A percentile compares a stretch with the other conserved stretches of the same genome.
phyloP scores from a whole-genome alignment of 1,284 basidiomycete species.

The Farysia itapuensis region DNA sequence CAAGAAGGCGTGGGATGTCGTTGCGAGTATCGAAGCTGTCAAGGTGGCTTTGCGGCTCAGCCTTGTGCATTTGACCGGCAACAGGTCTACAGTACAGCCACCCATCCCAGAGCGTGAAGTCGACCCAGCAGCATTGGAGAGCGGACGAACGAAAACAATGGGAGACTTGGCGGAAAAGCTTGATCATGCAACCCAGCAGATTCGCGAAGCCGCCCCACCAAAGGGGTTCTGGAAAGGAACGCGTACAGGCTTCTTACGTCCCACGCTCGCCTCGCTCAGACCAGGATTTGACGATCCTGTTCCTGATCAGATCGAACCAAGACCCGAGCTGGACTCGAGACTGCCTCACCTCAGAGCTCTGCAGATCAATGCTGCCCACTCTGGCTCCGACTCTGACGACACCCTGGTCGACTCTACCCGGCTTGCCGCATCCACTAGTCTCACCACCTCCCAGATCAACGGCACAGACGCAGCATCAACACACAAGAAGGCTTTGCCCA shows the following conservation, averaged over 20 bases:
- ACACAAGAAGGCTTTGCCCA: constrained; percentile 9
- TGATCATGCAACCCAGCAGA: constrained; percentile 13
- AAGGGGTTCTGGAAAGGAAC: constrained; percentile 46
- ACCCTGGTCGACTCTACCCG: constrained; percentile 43
- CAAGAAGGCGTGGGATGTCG: constrained; percentile 58
- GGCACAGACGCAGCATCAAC: background rate
- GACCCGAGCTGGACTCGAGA: constrained; percentile 5
- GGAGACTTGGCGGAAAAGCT: constrained; percentile 14
- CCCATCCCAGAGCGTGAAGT: constrained; percentile 59
- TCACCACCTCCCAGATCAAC: background rate
- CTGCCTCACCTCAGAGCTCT: constrained; percentile 25
- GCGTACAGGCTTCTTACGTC: constrained; percentile 44
- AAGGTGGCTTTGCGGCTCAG: constrained; percentile 59
- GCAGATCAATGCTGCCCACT: constrained; percentile 23
- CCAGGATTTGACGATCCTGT: constrained; percentile 16
- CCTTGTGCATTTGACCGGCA: constrained; percentile 57
- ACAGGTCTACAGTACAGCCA: constrained; percentile 58
- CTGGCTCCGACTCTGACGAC: constrained; percentile 46
- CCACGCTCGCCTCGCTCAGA: constrained; percentile 46
- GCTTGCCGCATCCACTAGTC: constrained; percentile 13
- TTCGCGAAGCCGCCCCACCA: constrained; percentile 4
- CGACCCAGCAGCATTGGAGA: constrained; percentile 53
- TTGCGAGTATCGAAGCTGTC: constrained; percentile 60
- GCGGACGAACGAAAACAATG: constrained; percentile 28
- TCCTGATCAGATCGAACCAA: background rate